A percentile compares a stretch with the other conserved stretches of the same genome.
Evolutionary conservation across 495 filamentous ascomycete species (phyloP).

Genomic region (Lasiosphaeria hispida): DNA sequence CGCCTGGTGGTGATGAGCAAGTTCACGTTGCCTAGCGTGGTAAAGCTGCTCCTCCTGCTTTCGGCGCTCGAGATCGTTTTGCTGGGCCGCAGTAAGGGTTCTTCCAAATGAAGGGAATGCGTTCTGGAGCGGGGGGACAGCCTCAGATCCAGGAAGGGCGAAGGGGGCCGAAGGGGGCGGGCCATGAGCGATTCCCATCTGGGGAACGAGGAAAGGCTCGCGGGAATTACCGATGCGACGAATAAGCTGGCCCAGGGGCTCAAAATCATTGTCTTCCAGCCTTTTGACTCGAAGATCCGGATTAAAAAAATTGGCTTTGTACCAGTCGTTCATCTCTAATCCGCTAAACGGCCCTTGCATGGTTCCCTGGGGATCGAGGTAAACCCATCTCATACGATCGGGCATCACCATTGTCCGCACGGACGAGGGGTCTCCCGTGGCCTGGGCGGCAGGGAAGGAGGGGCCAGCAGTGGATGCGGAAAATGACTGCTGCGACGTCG

Average conservation of each 20-base stretch:
- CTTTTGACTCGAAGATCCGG: constrained; percentile 92
- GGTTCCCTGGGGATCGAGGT: constrained; percentile 87
- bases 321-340: constrained; percentile 99
- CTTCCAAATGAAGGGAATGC: constrained; percentile 98
- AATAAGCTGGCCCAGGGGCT: constrained; percentile 93
- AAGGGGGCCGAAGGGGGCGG: constrained; percentile 53
- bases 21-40: constrained; percentile 91
- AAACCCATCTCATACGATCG: constrained; percentile 97
- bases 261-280: constrained; percentile 86
- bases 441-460: constrained; percentile 35
- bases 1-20: constrained; percentile 72
- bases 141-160: constrained; percentile 49
- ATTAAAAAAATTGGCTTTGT: constrained; percentile 96
- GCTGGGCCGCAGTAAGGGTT: constrained; percentile 93
- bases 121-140: constrained; percentile 90
- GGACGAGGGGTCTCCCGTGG: constrained; percentile 55
- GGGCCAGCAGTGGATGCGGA: constrained; percentile 33
- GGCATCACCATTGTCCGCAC: constrained; percentile 98
- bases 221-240: constrained; percentile 94
- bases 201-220: constrained; percentile 94
- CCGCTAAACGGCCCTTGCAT: constrained; percentile 94
- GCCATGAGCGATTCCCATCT: constrained; percentile 90
- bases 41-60: constrained; percentile 98
- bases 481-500: constrained; percentile 35
- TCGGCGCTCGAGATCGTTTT: constrained; percentile 90